Evolutionary conservation across 345 rosid species (phyloP).

Genomic region (Hibiscus syriacus): DNA sequence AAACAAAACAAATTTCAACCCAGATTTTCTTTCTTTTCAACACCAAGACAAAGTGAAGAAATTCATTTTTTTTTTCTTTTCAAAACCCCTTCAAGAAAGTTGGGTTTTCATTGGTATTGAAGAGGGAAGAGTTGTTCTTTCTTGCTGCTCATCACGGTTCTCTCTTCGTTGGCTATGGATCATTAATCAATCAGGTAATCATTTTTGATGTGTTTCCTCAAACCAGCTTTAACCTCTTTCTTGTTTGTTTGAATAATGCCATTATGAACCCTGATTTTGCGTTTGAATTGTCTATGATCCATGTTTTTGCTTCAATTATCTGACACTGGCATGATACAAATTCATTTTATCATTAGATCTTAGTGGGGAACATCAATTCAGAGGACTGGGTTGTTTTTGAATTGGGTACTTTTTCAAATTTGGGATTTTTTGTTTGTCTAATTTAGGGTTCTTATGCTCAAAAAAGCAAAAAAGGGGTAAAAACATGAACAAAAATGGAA

Average conservation of each 20-base stretch:
- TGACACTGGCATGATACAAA: background rate
- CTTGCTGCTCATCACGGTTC: no score
- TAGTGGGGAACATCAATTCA: conserved; percentile 13
- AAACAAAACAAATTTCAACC: background rate
- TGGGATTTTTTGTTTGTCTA: conserved; percentile 8
- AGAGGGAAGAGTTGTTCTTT: background rate
- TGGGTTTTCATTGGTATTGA: conserved; percentile 18
- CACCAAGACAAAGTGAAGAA: background rate
- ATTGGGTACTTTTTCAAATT: conserved; percentile 15
- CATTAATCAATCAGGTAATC: conserved; percentile 62
- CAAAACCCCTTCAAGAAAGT: background rate
- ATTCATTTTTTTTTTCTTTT: background rate
- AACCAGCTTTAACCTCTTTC: no score
- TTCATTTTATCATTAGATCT: conserved; percentile 18
- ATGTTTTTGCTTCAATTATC: background rate
- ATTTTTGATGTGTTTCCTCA: no score
- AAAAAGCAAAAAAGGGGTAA: no score
- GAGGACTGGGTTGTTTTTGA: conserved; percentile 7
- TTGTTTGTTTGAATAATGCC: no score
- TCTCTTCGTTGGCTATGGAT: conserved; percentile 18
- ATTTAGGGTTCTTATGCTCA: conserved; percentile 4
- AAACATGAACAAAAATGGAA: conserved; percentile 6
- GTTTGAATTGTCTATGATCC: conserved; percentile 5
- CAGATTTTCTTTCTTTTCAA: background rate
- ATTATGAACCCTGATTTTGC: conserved; percentile 14